These are phyloP conservation scores for Paramecium tetraurelia DNA, from an alignment of 73 alveolate species.

Conservation along the genomic window DNA sequence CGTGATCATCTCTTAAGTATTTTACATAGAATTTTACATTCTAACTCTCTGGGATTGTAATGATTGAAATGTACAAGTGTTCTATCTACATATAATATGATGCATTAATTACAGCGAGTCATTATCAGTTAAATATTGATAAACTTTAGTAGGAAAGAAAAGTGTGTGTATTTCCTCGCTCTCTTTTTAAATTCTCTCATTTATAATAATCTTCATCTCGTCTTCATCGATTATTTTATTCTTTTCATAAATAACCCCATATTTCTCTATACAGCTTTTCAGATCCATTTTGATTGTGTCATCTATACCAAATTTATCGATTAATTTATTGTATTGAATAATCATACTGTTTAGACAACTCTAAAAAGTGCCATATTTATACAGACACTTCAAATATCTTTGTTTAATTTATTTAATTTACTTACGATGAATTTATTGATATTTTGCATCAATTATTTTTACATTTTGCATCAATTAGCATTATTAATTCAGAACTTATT, in stretches of 20 bases:
- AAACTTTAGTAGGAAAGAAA: neutral
- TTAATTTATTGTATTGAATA: neutral
- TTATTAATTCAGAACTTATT: neutral
- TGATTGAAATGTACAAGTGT: neutral
- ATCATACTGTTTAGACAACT: slow-evolving; percentile 27
- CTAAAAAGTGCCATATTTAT: slow-evolving; percentile 14
- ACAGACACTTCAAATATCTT: slow-evolving; percentile 11
- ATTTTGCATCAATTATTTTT: slow-evolving; percentile 15
- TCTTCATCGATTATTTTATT: slow-evolving; percentile 19
- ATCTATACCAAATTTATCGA: neutral
- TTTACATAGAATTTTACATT: neutral
- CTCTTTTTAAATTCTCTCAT: neutral
- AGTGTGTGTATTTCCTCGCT: neutral
- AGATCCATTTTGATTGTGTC: neutral
- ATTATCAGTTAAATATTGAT: neutral
- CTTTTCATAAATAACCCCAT: slow-evolving; percentile 20
- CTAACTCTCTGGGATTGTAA: neutral
- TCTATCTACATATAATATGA: neutral
- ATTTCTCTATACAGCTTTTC: neutral
- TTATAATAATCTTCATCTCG: neutral
- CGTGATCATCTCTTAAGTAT: neutral
- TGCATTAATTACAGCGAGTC: neutral
- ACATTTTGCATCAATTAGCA: slow-evolving; percentile 15
- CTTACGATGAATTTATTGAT: neutral
- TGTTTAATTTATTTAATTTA: neutral